These are phyloP conservation scores for Plenodomus lindquistii DNA, from an alignment of 2,329 filamentous ascomycete genomes.

Conservation along the genomic window DNA sequence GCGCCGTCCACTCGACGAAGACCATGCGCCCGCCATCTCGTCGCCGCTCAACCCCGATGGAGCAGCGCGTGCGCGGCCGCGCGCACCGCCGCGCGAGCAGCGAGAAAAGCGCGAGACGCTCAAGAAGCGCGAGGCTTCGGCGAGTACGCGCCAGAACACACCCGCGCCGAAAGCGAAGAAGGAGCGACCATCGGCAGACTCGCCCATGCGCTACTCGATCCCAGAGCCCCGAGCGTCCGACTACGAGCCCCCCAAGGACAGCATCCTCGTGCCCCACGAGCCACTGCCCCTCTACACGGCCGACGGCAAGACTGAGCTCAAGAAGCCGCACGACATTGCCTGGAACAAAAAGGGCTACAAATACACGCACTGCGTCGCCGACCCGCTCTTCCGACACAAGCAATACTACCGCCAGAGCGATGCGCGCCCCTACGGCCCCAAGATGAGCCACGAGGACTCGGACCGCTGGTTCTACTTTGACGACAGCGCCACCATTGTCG, in stretches of 20 bases:
- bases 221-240: constrained; percentile 52
- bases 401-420: constrained; percentile 91
- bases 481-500: constrained; percentile 75
- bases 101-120: constrained; percentile 58
- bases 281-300: constrained; percentile 50
- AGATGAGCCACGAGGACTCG: constrained; percentile 91
- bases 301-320: constrained; percentile 48
- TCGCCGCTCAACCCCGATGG: constrained; percentile 71
- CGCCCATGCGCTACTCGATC: constrained; percentile 56
- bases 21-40: constrained; percentile 70
- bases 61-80: constrained; percentile 48
- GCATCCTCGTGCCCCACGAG: constrained; percentile 53
- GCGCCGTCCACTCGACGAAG: constrained; percentile 69
- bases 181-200: constrained; percentile 42
- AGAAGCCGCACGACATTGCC: constrained; percentile 57
- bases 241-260: constrained; percentile 55
- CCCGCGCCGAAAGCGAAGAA: constrained; percentile 48
- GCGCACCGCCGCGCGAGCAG: constrained; percentile 46
- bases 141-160: constrained; percentile 43
- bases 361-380: constrained; percentile 88
- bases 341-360: constrained; percentile 75
- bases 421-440: constrained; percentile 77
- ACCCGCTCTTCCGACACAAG: constrained; percentile 82
- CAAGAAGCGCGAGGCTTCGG: constrained; percentile 57
- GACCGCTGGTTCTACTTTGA: constrained; percentile 81